phyloP scores from a whole-genome alignment of 371 early-diverging fungal genomes.

The Phascolomyces articulosus region DNA sequence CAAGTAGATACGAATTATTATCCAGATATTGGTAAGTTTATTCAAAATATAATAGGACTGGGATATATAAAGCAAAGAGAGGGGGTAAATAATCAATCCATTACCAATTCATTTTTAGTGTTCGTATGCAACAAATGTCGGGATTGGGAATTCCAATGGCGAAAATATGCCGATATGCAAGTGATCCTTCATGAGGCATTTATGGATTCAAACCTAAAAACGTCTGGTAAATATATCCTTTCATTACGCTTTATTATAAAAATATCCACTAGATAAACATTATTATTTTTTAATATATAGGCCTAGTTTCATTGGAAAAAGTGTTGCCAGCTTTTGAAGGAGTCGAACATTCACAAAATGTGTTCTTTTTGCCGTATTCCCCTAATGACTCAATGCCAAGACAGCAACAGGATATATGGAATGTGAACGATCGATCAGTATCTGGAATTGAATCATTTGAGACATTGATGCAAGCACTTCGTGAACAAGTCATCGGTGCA shows the following conservation, averaged over 20 bases:
- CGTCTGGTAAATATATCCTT: constrained; percentile 28
- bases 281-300: constrained; percentile 15
- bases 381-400: not conserved
- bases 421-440: not conserved
- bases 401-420: constrained; percentile 8
- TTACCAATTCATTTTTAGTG: constrained; percentile 18
- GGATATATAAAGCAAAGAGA: no score
- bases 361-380: constrained; percentile 38
- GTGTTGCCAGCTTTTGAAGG: constrained; percentile 27
- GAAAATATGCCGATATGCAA: constrained; percentile 26
- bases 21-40: constrained; percentile 41
- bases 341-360: constrained; percentile 15
- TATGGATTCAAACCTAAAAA: constrained; percentile 45
- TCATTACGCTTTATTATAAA: not conserved
- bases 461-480: constrained; percentile 30
- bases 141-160: constrained; percentile 32
- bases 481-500: constrained; percentile 53
- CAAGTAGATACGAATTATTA: constrained; percentile 36
- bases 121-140: constrained; percentile 53
- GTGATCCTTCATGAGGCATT: constrained; percentile 25
- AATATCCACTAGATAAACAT: not conserved
- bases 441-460: constrained; percentile 34
- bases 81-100: no score
- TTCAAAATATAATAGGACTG: not conserved
- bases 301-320: constrained; percentile 30